Conservation (phyloP, 371 early-diverging fungal species). For the Funneliformis caledonium region DNA sequence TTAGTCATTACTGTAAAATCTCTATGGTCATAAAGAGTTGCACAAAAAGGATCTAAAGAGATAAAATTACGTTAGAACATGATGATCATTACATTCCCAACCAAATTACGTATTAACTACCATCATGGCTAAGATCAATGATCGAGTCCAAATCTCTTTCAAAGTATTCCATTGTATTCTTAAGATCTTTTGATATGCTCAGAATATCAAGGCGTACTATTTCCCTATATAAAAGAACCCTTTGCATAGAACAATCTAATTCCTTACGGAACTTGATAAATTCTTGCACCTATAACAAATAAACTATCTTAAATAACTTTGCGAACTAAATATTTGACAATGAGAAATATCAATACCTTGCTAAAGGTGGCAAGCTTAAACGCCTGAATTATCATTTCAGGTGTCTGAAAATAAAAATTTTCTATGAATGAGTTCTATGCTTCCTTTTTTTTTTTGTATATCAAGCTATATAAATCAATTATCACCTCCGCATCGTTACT, state of each 20-base stretch:
- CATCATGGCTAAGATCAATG: slow-evolving; percentile 12
- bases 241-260: slow-evolving; percentile 76
- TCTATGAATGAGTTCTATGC: neutral
- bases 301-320: neutral
- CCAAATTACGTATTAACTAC: neutral
- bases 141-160: slow-evolving; percentile 11
- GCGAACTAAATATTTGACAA: neutral
- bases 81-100: neutral
- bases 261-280: slow-evolving; percentile 81
- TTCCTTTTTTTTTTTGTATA: slow-evolving; percentile 9
- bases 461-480: neutral
- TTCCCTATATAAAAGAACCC: slow-evolving; percentile 61
- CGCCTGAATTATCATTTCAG: slow-evolving; percentile 85
- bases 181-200: neutral
- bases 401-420: slow-evolving; percentile 59
- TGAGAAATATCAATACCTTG: slow-evolving; percentile 60
- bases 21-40: slow-evolving; percentile 30
- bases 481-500: slow-evolving; percentile 72
- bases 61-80: neutral
- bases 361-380: slow-evolving; percentile 86
- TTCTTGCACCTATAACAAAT: slow-evolving; percentile 67
- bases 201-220: slow-evolving; percentile 58
- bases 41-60: slow-evolving; percentile 22
- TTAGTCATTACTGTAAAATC: slow-evolving; percentile 38
- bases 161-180: slow-evolving; percentile 7